phyloP scores from a whole-genome alignment of 129 eudicot species.

The Chrysanthemum seticuspe region DNA sequence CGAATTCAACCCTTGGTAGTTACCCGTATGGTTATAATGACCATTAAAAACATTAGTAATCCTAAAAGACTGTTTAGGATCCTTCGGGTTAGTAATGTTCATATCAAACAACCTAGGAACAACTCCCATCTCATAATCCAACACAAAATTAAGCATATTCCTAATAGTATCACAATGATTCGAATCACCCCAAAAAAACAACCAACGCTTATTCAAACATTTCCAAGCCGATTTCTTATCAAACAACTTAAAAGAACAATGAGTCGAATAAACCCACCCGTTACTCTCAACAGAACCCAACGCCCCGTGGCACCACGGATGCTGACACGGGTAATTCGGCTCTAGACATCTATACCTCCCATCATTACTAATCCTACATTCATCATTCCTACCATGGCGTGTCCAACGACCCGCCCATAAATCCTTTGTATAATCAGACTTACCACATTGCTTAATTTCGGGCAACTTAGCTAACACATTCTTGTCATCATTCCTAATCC shows the following conservation, averaged over 20 bases:
- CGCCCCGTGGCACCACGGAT: slow-evolving; percentile 85
- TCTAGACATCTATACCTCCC: slow-evolving; percentile 78
- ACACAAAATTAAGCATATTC: slow-evolving; percentile 67
- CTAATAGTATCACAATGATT: slow-evolving; percentile 89
- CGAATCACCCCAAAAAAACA: slow-evolving; percentile 98
- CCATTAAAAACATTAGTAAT: slow-evolving; percentile 94
- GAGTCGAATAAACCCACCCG: slow-evolving; percentile 95
- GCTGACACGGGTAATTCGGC: slow-evolving; percentile 53
- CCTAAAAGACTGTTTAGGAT: slow-evolving; percentile 51
- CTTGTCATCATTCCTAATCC: slow-evolving; percentile 35
- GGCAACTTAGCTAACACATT: slow-evolving; percentile 31
- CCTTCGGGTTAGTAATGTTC: slow-evolving; percentile 78
- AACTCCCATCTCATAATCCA: slow-evolving; percentile 38
- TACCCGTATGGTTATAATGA: slow-evolving; percentile 52
- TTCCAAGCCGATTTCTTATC: slow-evolving; percentile 69
- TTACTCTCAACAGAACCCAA: slow-evolving; percentile 79
- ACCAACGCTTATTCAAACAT: slow-evolving; percentile 73
- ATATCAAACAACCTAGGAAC: slow-evolving; percentile 68
- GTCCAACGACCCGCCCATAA: slow-evolving; percentile 98
- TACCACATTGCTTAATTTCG: slow-evolving; percentile 43
- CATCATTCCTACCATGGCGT: slow-evolving; percentile 68
- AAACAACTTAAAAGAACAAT: slow-evolving; percentile 76
- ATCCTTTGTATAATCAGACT: slow-evolving; percentile 47
- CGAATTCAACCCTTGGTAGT: slow-evolving; percentile 83
- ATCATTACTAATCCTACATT: slow-evolving; percentile 60